Percentiles rank a stretch among this genome's conserved stretches.
phyloP scores from a whole-genome alignment of 371 early-diverging fungal genomes.

The Apophysomyces elegans region DNA sequence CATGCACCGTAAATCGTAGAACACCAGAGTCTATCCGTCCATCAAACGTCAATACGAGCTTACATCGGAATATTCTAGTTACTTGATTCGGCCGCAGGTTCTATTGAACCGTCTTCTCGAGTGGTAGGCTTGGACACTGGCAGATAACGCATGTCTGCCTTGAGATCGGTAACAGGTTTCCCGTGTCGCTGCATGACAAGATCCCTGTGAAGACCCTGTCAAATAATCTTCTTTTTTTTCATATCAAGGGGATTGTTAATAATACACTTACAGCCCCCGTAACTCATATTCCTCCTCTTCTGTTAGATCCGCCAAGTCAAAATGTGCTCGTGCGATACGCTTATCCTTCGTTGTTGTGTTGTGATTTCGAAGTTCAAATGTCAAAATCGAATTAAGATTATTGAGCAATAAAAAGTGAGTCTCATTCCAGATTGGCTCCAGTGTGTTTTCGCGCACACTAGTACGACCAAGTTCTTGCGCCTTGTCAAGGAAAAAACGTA shows the following conservation, averaged over 20 bases:
- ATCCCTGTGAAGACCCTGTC: conserved; percentile 19
- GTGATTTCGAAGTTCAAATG: conserved; percentile 45
- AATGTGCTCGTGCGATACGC: conserved; percentile 51
- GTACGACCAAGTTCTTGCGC: conserved; percentile 74
- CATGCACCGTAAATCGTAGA: conserved; percentile 54
- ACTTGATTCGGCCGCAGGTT: conserved; percentile 64
- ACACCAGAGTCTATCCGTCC: conserved; percentile 51
- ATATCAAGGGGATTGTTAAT: background rate
- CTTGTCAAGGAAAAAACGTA: conserved; percentile 74
- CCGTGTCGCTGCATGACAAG: conserved; percentile 50
- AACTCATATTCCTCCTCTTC: conserved; percentile 46
- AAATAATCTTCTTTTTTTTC: background rate
- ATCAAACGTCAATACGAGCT: background rate
- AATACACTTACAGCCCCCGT: conserved; percentile 42
- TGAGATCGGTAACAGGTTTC: conserved; percentile 56
- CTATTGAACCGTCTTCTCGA: conserved; percentile 45
- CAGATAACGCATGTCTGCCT: conserved; percentile 61
- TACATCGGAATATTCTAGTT: conserved; percentile 17
- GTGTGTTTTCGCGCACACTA: conserved; percentile 61
- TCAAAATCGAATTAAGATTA: conserved; percentile 57
- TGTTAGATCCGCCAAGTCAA: conserved; percentile 58
- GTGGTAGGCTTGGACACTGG: conserved; percentile 63
- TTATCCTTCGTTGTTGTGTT: conserved; percentile 38
- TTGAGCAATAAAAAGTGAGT: conserved; percentile 60
- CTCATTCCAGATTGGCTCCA: conserved; percentile 65